Base-by-base conservation (phyloP, 305 asterid genomes). In the Plantago rigida region DNA sequence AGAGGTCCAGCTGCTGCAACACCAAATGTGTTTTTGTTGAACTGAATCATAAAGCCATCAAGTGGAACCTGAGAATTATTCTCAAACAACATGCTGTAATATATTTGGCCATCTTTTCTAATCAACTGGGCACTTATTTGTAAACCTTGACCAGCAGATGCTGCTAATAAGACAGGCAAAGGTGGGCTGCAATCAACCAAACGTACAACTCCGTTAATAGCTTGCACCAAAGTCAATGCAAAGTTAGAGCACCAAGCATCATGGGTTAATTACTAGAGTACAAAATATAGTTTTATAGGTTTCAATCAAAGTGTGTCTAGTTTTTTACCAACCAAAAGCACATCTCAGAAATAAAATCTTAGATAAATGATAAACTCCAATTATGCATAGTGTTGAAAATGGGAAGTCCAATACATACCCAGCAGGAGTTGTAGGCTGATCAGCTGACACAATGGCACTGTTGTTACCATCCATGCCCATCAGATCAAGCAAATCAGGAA, bases 11-110 rank as follows among this genome's bases (percentile, higher is more conserved):
- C 84, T 63, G 97, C 92, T 26, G 96, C 94, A 63, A 93, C 92
- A 63, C 99, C 99, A 76, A 93, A 89, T 34, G 97, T 83, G 73
- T 89, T 93, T 84, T 89, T 93, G 83, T 93, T 93, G 76, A 93
- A 93, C 75, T 93, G 99, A 74, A 93, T 89, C 99, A 93, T 85
- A 70, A 93, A 93, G 50, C 99, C 96, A 69, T 93, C 97, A 52
- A 93, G 89, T 29, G 95, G 81, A 70, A 63, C 50, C 76, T 84
- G 89, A 57, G 96, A 60, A 79, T 82, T 80, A 79, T 93, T 93
- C 80, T 89, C 96, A 65, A 93, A 85, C 64, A 84, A 62, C 97
- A 93, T 86, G 86, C 82, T 83, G 81, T 93, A 93, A 69, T 85
- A 89, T 77, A 89, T 65, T 75, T 89, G 94, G 52, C 94, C 96